Base-by-base conservation (phyloP, 495 filamentous ascomycete genomes). In the Penicillium paxilli region DNA sequence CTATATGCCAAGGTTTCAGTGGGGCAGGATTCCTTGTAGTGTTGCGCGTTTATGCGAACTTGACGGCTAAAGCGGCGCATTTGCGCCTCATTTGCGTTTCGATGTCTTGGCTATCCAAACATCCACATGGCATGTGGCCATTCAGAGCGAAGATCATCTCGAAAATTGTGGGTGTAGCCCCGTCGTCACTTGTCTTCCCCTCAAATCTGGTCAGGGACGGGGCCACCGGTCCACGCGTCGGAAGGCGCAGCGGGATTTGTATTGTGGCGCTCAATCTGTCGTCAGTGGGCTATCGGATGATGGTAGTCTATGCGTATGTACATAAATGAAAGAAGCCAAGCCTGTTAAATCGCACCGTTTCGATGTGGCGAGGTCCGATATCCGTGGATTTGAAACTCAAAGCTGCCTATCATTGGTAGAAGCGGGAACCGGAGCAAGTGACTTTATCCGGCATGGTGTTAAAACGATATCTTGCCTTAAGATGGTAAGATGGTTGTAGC, bases 211-310 rank as follows among this genome's bases (percentile, higher is more conserved):
- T n/a, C 8, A 32, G 35, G 16, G 8, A 38, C 16, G 35, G 5
- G 35, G 52, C 60, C 50, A 57, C 42, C 33, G 41, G 49, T 44
- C 60, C 60, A 54, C 60, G 57, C 57, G 60, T 57, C 60, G 24
- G 45, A 10, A 16, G 35, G 37, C 25, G 20, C 30, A 48, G 28
- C 16, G 5, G 32, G 40, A n/a, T n/a, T n/a, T 24, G n/a, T 16
- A 21, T 47, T 52, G 55, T 59, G 59, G 59, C 56, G 55, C 11
- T 5, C 38, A 1, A 9, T 23, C 8, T 8, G 16, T 16, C 35
- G 12, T 40, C 17, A 24, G 55, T 50, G 50, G 55, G 12, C 5
- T 16, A n/a, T 47, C 9, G 2, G 22, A 30, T 23, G 12, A 14
- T 14, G 10, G 8, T 32, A 32, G 2, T 14, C 30, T 14, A 9